Evolutionary conservation across 192 early-diverging fungal genomes (phyloP), one percentile per base, ranked within the genome.

Genomic region (Glomus cerebriforme): DNA sequence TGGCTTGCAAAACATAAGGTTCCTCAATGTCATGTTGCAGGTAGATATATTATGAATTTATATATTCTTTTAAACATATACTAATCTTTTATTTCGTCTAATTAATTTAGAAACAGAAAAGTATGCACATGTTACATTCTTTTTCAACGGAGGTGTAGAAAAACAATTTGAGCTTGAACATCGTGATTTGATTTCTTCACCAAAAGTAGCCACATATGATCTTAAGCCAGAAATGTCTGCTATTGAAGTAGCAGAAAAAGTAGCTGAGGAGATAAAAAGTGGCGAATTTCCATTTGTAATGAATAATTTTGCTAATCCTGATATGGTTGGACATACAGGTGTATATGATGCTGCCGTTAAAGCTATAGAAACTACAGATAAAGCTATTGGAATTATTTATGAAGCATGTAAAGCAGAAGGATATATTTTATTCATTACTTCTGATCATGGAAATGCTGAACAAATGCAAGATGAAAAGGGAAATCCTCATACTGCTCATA

Each of bases 51-150:
- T 35, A 37, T 10, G 3, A 43, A 43, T 12, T n/a, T 68, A n/a
- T 12, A 67, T 12, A 47, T 19, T 9, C 12, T 47, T 58, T 45
- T 22, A 58, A 27, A 58, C 19, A 54, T 6, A 54, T 54, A 6
- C 12, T 54, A 0, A 49, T 43, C 24, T n/a, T 37, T 1, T 15
- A 26, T 31, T 10, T 59, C 10, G 15, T 29, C 27, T 37, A 12
- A 2, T 12, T 75, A 13, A n/a, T 35, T 34, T 68, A 78, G 98
- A 99, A 88, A 99, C 98, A 4, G 98, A 99, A 82, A 99, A 99
- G 88, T 99, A 97, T 87, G 97, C 98, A 32, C 98, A 99, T 83
- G 98, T 99, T 35, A 99, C 98, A 64, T 99, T 99, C 91, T 99
- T 99, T 92, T 99, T 99, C 88, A 99, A 99, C 87, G 98, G 98